Conservation (phyloP, 305 asterid genomes). For the Ilex paraguariensis region DNA sequence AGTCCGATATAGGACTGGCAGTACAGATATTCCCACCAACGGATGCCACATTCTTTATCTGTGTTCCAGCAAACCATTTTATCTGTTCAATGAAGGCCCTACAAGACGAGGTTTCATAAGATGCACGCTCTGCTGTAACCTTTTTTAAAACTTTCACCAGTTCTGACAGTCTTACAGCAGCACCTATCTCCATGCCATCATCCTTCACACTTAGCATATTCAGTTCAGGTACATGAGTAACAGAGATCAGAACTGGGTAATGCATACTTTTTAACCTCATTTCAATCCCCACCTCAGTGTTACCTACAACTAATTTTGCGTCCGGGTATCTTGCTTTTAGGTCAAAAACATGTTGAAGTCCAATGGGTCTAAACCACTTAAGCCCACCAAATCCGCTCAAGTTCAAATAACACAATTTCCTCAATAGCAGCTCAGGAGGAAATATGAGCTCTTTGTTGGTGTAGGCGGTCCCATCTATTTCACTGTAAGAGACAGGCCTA, state of each 20-base stretch:
- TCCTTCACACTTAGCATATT: slow-evolving; percentile 49
- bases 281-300: slow-evolving; percentile 93
- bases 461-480: slow-evolving; percentile 65
- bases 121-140: slow-evolving; percentile 37
- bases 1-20: slow-evolving; percentile 96
- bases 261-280: slow-evolving; percentile 70
- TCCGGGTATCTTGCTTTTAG: slow-evolving; percentile 56
- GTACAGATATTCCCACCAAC: slow-evolving; percentile 96
- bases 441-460: slow-evolving; percentile 81
- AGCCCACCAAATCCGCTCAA: slow-evolving; percentile 67
- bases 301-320: slow-evolving; percentile 78
- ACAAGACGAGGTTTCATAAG: slow-evolving; percentile 72
- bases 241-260: slow-evolving; percentile 70
- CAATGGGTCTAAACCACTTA: slow-evolving; percentile 79
- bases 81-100: slow-evolving; percentile 69
- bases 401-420: slow-evolving; percentile 46
- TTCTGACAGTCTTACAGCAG: slow-evolving; percentile 79
- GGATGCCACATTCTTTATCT: slow-evolving; percentile 80
- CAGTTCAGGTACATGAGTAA: slow-evolving; percentile 67
- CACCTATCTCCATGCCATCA: slow-evolving; percentile 87
- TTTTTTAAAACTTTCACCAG: slow-evolving; percentile 46
- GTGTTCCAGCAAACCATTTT: slow-evolving; percentile 96
- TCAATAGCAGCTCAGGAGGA: slow-evolving; percentile 76
- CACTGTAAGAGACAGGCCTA: slow-evolving; percentile 61
- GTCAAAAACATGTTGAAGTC: slow-evolving; percentile 63